phyloP scores from a whole-genome alignment of 2,329 filamentous ascomycete species.

The Colletotrichum higginsianum region DNA sequence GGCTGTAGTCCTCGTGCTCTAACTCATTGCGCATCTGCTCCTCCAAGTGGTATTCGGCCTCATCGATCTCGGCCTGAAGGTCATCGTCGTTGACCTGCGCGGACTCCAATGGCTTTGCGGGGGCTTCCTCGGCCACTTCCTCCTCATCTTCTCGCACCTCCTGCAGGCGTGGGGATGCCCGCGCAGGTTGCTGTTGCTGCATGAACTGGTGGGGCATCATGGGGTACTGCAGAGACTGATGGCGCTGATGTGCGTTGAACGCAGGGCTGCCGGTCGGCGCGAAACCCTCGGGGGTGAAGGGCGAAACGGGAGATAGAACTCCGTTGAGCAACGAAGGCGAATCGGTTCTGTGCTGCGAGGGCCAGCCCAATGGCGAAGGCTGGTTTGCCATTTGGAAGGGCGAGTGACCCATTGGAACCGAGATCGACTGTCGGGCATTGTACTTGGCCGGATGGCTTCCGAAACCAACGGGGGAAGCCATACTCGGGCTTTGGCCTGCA shows the following conservation, averaged over 20 bases:
- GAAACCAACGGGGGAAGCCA: conserved; percentile 82
- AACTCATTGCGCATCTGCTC: conserved; percentile 84
- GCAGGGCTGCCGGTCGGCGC: conserved; percentile 57
- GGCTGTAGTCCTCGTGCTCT: conserved; percentile 83
- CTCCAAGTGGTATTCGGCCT: conserved; percentile 88
- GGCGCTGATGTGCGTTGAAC: conserved; percentile 67
- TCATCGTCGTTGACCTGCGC: conserved; percentile 70
- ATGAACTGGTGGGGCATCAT: conserved; percentile 70
- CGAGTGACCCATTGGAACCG: conserved; percentile 74
- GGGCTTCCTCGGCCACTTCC: conserved; percentile 67
- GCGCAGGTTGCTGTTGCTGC: conserved; percentile 67
- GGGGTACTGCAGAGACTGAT: conserved; percentile 72
- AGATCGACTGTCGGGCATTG: conserved; percentile 81
- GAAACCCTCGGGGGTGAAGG: conserved; percentile 70
- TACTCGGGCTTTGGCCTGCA: conserved; percentile 75
- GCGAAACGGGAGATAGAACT: conserved; percentile 76
- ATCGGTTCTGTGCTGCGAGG: conserved; percentile 70
- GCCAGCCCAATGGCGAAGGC: conserved; percentile 72
- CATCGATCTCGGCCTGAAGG: conserved; percentile 87
- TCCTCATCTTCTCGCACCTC: conserved; percentile 83
- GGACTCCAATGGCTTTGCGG: conserved; percentile 69
- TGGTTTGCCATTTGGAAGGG: conserved; percentile 78
- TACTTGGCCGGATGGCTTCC: conserved; percentile 70
- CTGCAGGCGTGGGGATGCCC: conserved; percentile 75
- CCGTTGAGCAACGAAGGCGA: conserved; percentile 76